These are phyloP conservation scores for Microdochium bolleyi DNA, from an alignment of 2,329 filamentous ascomycete genomes.

Conservation along the genomic window DNA sequence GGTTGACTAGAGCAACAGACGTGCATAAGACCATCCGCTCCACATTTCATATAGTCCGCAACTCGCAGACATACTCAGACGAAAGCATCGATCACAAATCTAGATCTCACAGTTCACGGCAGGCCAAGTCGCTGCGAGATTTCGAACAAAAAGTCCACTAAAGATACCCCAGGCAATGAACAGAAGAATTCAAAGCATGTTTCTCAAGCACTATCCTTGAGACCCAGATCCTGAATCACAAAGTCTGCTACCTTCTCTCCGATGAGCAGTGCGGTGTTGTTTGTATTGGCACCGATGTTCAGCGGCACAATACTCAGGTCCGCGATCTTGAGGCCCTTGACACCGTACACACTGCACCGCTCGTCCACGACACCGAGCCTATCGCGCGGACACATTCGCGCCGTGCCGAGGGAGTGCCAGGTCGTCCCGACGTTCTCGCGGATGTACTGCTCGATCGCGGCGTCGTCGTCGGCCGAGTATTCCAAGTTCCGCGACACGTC, in stretches of 20 bases:
- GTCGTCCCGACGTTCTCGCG: conserved; percentile 28
- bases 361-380: conserved; percentile 31
- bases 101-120: not conserved
- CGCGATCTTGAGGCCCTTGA: conserved; percentile 28
- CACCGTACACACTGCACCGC: conserved; percentile 31
- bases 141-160: not conserved
- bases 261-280: conserved; percentile 36
- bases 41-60: not conserved
- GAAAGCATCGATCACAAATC: too few species aligned
- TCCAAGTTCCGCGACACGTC: conserved; percentile 39
- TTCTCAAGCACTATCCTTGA: not conserved
- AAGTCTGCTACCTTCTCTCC: conserved; percentile 39
- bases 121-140: not conserved
- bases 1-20: not conserved
- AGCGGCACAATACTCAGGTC: conserved; percentile 23
- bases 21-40: not conserved
- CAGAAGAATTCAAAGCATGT: not conserved
- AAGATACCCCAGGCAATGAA: not conserved
- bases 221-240: conserved; percentile 26
- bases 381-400: conserved; percentile 30
- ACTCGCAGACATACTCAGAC: too few species aligned
- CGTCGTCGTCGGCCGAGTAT: conserved; percentile 37
- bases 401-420: conserved; percentile 33
- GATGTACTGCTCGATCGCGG: conserved; percentile 31
- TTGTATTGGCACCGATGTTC: conserved; percentile 36